Evolutionary conservation across 1,284 basidiomycete species (phyloP).

Genomic region (Ceratobasidium sp.): DNA sequence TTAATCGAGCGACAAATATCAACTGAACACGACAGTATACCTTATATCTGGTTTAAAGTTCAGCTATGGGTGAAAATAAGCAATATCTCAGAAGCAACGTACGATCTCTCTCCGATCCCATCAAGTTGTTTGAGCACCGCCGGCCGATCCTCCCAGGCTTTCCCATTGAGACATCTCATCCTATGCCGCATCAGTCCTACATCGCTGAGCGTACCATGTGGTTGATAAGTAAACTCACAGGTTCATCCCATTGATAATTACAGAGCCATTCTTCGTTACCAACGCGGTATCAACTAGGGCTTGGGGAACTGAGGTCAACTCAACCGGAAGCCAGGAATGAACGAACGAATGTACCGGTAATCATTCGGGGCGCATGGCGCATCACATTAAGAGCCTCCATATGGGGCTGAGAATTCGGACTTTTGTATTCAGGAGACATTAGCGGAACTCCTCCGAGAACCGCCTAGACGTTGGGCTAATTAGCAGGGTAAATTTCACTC

Average conservation of each 20-base stretch:
- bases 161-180: slow-evolving; percentile 71
- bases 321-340: slow-evolving; percentile 17
- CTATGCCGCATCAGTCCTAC: slow-evolving; percentile 52
- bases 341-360: slow-evolving; percentile 57
- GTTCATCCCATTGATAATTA: slow-evolving; percentile 72
- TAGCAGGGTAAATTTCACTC: slow-evolving; percentile 47
- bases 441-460: slow-evolving; percentile 73
- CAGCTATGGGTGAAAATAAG: background rate
- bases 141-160: slow-evolving; percentile 83
- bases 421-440: slow-evolving; percentile 68
- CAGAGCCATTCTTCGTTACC: slow-evolving; percentile 62
- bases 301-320: slow-evolving; percentile 47
- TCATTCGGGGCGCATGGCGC: slow-evolving; percentile 69
- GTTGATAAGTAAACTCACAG: slow-evolving; percentile 56
- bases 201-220: slow-evolving; percentile 5
- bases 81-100: slow-evolving; percentile 47
- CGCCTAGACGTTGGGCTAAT: slow-evolving; percentile 54
- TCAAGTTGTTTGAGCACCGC: slow-evolving; percentile 78
- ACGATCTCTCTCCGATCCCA: slow-evolving; percentile 85
- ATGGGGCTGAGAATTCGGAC: slow-evolving; percentile 69
- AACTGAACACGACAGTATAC: slow-evolving; percentile 48
- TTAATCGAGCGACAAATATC: background rate
- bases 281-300: slow-evolving; percentile 75
- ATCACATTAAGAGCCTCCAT: slow-evolving; percentile 70
- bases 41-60: slow-evolving; percentile 57